Conservation (phyloP, 2,329 filamentous ascomycete species). For the Beauveria medogensis region DNA sequence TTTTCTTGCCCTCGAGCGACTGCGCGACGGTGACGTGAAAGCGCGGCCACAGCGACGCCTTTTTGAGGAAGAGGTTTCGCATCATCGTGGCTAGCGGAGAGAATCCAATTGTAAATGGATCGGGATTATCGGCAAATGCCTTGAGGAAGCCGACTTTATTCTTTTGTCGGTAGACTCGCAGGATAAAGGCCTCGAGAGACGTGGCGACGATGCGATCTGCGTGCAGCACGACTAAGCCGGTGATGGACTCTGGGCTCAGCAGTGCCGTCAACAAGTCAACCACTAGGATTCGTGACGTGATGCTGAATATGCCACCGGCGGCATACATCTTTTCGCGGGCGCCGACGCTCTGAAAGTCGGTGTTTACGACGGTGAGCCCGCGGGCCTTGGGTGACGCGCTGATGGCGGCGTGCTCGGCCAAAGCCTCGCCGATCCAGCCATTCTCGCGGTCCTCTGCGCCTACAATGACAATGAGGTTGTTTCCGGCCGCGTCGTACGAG, state of each 20-base stretch:
- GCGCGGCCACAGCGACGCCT: slow-evolving; percentile 82
- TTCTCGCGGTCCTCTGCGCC: slow-evolving; percentile 91
- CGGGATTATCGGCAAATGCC: slow-evolving; percentile 88
- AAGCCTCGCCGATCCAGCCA: slow-evolving; percentile 90
- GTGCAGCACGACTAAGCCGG: slow-evolving; percentile 79
- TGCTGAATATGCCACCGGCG: slow-evolving; percentile 84
- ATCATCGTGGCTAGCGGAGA: slow-evolving; percentile 83
- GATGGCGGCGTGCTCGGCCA: slow-evolving; percentile 91
- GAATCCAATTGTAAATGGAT: slow-evolving; percentile 83
- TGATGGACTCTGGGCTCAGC: slow-evolving; percentile 74
- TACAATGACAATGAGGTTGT: slow-evolving; percentile 82
- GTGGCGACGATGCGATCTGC: slow-evolving; percentile 82
- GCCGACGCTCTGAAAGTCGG: slow-evolving; percentile 80
- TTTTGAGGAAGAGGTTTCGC: slow-evolving; percentile 78
- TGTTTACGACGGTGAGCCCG: slow-evolving; percentile 87
- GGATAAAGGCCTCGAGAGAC: slow-evolving; percentile 87
- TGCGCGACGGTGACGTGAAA: slow-evolving; percentile 88
- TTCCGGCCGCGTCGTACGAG: slow-evolving; percentile 91
- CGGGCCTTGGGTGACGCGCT: slow-evolving; percentile 75
- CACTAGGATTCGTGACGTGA: slow-evolving; percentile 90
- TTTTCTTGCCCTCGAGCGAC: slow-evolving; percentile 83
- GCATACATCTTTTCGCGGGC: slow-evolving; percentile 87
- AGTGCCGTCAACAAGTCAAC: slow-evolving; percentile 85
- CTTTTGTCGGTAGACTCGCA: slow-evolving; percentile 87
- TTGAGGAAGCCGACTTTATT: slow-evolving; percentile 94